phyloP scores from a whole-genome alignment of 1,284 basidiomycete genomes.

The Gastroboletus turbinatus region DNA sequence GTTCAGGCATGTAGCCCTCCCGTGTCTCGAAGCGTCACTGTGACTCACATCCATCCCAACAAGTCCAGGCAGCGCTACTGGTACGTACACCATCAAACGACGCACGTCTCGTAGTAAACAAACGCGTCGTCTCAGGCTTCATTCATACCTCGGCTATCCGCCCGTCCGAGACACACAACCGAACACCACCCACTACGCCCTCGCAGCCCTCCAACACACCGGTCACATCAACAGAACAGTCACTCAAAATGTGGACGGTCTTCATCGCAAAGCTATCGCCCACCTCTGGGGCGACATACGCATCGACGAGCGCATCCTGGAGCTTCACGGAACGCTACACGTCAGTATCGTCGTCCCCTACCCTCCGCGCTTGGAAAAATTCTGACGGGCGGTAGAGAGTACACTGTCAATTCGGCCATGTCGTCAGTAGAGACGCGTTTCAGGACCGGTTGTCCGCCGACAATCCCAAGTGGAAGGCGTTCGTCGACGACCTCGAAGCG shows the following conservation, averaged over 20 bases:
- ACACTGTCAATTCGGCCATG: conserved; percentile 71
- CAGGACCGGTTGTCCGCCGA: conserved; percentile 69
- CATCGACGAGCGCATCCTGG: conserved; percentile 58
- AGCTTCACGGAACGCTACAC: conserved; percentile 88
- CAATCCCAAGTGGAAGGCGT: conserved; percentile 82
- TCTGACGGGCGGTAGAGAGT: conserved; percentile 52
- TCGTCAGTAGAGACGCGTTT: conserved; percentile 64
- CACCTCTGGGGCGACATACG: conserved; percentile 38
- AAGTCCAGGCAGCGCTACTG: conserved; percentile 73
- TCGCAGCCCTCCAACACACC: conserved; percentile 79
- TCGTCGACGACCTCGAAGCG: conserved; percentile 64
- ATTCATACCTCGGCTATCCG: conserved; percentile 82
- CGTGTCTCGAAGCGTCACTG: neutral
- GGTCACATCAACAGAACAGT: conserved; percentile 66
- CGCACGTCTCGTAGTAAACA: neutral
- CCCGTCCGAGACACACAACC: conserved; percentile 77
- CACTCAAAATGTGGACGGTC: conserved; percentile 92
- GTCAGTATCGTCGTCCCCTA: conserved; percentile 41
- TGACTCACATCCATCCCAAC: conserved; percentile 6
- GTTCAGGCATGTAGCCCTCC: conserved; percentile 53
- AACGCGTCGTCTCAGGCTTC: conserved; percentile 53
- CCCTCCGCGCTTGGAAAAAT: neutral
- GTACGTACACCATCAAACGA: conserved; percentile 32
- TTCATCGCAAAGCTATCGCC: conserved; percentile 75
- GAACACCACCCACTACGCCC: conserved; percentile 84